Conservation (phyloP, 2,329 filamentous ascomycete species). For the Penicillium oxalicum region DNA sequence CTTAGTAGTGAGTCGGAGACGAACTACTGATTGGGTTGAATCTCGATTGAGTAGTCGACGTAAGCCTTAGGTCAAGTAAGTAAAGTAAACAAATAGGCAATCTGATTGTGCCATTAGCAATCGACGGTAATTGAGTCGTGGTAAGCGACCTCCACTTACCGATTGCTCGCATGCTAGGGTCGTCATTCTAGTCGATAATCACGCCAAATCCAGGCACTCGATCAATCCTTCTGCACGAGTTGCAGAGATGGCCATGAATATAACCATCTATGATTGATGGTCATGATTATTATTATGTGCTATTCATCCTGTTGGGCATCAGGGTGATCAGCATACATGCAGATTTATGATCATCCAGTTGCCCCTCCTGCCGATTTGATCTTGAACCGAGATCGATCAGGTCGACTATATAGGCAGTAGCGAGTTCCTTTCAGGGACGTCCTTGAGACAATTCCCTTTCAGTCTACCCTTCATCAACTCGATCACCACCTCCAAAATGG, state of each 20-base stretch:
- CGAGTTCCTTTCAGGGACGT: not conserved
- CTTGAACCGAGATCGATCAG: not conserved
- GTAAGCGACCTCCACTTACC: slow-evolving; percentile 3
- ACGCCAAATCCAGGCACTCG: slow-evolving; percentile 8
- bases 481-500: too few relatives aligned
- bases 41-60: too few relatives aligned
- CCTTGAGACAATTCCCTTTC: not conserved
- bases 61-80: too few relatives aligned
- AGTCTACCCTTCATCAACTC: not conserved
- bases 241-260: not conserved
- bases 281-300: not conserved
- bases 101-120: slow-evolving; percentile 5
- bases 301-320: not conserved
- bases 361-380: not conserved
- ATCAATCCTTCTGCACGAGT: not conserved
- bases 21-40: too few relatives aligned
- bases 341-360: not conserved
- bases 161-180: not conserved
- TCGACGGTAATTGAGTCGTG: not conserved
- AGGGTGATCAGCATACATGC: slow-evolving; percentile 1
- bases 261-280: not conserved
- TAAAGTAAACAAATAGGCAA: too few relatives aligned
- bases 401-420: not conserved
- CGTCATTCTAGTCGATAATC: slow-evolving; percentile 8
- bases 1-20: too few relatives aligned